These are phyloP conservation scores for Mycena galericulata DNA, from an alignment of 768 basidiomycete species.

Conservation along the genomic window DNA sequence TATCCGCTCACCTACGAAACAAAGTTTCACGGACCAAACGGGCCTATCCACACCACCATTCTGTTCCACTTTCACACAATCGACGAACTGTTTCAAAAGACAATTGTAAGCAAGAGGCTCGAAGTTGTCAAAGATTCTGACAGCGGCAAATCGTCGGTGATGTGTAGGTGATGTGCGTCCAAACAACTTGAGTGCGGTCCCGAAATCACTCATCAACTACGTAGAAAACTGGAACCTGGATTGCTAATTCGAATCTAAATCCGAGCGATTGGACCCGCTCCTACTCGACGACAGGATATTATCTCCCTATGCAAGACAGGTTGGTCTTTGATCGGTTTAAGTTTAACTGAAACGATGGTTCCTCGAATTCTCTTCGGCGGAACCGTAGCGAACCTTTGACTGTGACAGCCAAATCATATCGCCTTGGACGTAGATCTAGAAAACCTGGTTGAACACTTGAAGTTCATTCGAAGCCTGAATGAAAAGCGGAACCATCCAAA, in stretches of 20 bases:
- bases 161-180: slow-evolving; percentile 42
- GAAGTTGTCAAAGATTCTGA: slow-evolving; percentile 44
- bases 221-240: slow-evolving; percentile 34
- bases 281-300: slow-evolving; percentile 45
- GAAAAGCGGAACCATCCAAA: slow-evolving; percentile 41
- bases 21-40: slow-evolving; percentile 40
- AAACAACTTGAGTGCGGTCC: neutral
- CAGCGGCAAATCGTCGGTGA: too few relatives aligned
- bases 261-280: slow-evolving; percentile 43
- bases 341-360: slow-evolving; percentile 35
- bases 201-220: neutral
- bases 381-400: slow-evolving; percentile 35
- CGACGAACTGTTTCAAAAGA: slow-evolving; percentile 41
- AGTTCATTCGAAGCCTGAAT: slow-evolving; percentile 42
- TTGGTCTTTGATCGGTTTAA: slow-evolving; percentile 24
- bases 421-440: slow-evolving; percentile 24
- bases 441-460: slow-evolving; percentile 47
- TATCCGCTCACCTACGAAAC: slow-evolving; percentile 45
- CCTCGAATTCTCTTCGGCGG: slow-evolving; percentile 45
- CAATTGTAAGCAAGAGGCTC: slow-evolving; percentile 41
- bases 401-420: neutral
- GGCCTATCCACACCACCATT: slow-evolving; percentile 46
- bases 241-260: slow-evolving; percentile 40
- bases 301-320: slow-evolving; percentile 19
- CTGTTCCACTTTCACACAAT: slow-evolving; percentile 41